Base-by-base conservation (phyloP, 441 rosid species). In the Flueggea neowawraea region DNA sequence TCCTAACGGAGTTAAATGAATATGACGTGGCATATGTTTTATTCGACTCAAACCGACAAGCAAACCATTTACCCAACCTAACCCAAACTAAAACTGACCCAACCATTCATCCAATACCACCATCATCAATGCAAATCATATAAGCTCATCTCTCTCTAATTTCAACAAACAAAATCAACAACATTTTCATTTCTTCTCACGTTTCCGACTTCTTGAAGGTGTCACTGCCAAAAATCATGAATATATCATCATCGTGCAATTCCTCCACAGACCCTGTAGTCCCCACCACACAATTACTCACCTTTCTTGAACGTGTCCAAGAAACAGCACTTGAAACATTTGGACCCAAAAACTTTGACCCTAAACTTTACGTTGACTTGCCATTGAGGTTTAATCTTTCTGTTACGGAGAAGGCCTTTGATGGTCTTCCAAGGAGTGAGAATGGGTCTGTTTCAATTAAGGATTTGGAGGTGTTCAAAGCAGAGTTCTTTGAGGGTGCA, bases 341-440 rank as follows among this genome's bases (percentile, higher is more conserved):
- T 62, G 84, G 88, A 0, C 65, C 71, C 5, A 52, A 55, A 12
- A 28, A 52, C 52, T 86, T 78, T 58, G 96, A 91, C 62, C 91
- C 90, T 2, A 95, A 95, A 68, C 17, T 31, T 57, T 89, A 85
- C 68, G 72, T 95, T 10, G 97, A 95, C 58, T 68, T 91, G 39
- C 75, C 92, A 14, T 78, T 91, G 52, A 84, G 73, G 69, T 64
- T 16, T 56, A 39, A 75, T 67, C 86, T 91, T 54, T 62, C 82
- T 6, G 22, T 69, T 44, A 72, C 81, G 6, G 68, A 80, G 56
- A 58, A 72, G 5, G 94, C 81, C 36, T 91, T 91, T 71, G 36
- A 81, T 12, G 62, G 44, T 57, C 85, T 95, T 60, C 81, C 82
- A 10, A 68, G 69, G 52, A 68, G 71, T 4, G 54, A 47, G 55